These are phyloP conservation scores for Choiromyces venosus DNA, from an alignment of 495 filamentous ascomycete genomes.

Conservation along the genomic window DNA sequence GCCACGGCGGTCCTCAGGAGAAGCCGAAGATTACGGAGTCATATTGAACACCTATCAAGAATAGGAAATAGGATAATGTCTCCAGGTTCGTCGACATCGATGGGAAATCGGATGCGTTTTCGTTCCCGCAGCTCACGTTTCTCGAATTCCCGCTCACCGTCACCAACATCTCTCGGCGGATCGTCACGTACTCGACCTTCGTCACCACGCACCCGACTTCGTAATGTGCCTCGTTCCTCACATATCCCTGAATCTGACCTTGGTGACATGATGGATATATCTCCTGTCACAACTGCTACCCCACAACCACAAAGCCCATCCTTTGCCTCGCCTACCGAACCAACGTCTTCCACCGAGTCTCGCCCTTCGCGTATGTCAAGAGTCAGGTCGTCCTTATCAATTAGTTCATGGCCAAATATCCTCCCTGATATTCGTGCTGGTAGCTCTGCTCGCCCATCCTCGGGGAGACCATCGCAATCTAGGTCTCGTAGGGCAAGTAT, in stretches of 20 bases:
- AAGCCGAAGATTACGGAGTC: slow-evolving; percentile 36
- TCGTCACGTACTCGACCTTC: slow-evolving; percentile 31
- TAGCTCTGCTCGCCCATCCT: slow-evolving; percentile 18
- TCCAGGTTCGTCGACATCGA: slow-evolving; percentile 19
- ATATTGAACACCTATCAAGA: slow-evolving; percentile 38
- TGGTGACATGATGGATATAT: slow-evolving; percentile 41
- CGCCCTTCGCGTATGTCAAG: slow-evolving; percentile 43
- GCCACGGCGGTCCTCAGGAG: slow-evolving; percentile 34
- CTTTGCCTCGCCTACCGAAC: slow-evolving; percentile 19
- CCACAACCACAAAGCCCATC: slow-evolving; percentile 22
- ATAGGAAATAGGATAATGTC: slow-evolving; percentile 35
- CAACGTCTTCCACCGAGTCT: slow-evolving; percentile 11
- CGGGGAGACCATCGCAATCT: slow-evolving; percentile 31
- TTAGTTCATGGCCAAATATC: slow-evolving; percentile 41
- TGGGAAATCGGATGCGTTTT: slow-evolving; percentile 50
- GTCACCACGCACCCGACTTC: slow-evolving; percentile 35
- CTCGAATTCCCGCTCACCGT: slow-evolving; percentile 40
- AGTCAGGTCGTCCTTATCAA: slow-evolving; percentile 43
- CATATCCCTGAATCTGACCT: slow-evolving; percentile 24
- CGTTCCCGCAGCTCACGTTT: slow-evolving; percentile 38
- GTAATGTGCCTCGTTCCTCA: slow-evolving; percentile 37
- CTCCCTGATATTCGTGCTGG: slow-evolving; percentile 34
- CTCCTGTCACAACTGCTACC: slow-evolving; percentile 36
- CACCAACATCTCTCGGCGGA: slow-evolving; percentile 27
- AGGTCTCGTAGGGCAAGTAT: slow-evolving; percentile 23